Conservation (phyloP, 164 flowering plant genomes). For the Kingdonia uniflora region DNA sequence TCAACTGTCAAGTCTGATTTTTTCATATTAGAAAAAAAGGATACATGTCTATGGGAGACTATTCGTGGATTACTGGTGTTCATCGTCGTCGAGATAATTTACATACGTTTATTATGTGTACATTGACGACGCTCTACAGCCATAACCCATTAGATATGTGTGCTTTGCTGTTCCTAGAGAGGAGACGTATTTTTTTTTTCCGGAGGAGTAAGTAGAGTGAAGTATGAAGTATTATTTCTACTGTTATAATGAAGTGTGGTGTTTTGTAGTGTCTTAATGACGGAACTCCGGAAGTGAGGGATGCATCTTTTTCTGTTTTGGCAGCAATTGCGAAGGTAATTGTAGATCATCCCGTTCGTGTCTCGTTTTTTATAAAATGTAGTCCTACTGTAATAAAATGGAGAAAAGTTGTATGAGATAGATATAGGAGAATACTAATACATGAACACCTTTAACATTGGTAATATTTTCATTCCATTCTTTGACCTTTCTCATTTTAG, state of each 20-base stretch:
- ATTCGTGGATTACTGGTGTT: too few species aligned
- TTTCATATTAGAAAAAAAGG: too few species aligned
- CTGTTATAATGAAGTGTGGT: slow-evolving; percentile 3
- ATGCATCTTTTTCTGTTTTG: slow-evolving; percentile 90
- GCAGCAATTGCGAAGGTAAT: slow-evolving; percentile 94
- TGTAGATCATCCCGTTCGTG: neutral
- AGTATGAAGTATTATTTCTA: neutral
- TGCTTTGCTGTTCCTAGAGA: neutral
- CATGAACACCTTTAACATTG: neutral
- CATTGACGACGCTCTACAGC: too few species aligned
- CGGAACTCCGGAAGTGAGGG: slow-evolving; percentile 97
- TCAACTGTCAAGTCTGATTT: neutral
- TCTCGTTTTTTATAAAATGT: too few species aligned
- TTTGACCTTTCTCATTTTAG: slow-evolving; percentile 26
- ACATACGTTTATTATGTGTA: too few species aligned
- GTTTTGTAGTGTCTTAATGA: slow-evolving; percentile 73
- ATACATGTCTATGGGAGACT: too few species aligned
- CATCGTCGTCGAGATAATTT: too few species aligned
- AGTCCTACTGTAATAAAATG: too few species aligned
- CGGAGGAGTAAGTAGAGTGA: too few species aligned
- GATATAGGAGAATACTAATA: neutral
- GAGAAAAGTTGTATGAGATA: too few species aligned
- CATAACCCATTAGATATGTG: too few species aligned
- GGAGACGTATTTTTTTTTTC: neutral
- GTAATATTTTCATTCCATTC: neutral